Percentiles rank a stretch among this genome's conserved stretches.
These are phyloP conservation scores for Mycena floridula DNA, from an alignment of 768 basidiomycete species.

Conservation along the genomic window DNA sequence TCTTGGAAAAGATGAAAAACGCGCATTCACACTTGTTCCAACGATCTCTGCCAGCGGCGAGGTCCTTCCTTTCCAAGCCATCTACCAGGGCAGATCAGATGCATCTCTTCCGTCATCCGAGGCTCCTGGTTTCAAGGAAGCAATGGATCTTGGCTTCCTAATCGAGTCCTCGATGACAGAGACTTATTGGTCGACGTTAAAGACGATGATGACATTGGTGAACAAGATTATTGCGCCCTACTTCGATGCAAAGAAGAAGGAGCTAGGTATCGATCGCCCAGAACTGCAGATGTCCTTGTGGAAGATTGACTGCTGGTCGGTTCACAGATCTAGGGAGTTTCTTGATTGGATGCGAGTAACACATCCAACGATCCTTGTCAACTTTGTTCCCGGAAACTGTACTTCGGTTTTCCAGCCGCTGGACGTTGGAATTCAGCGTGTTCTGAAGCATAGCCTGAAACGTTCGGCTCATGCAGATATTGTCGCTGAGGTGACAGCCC, in stretches of 20 bases:
- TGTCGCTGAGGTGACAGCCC: constrained; percentile 10
- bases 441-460: constrained; percentile 1
- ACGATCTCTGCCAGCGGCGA: constrained; percentile 20
- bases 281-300: constrained; percentile 7
- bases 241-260: constrained; percentile 10
- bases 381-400: constrained; percentile 13
- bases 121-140: constrained; percentile 15
- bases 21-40: constrained; percentile 28
- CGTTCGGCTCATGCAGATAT: constrained; percentile 1
- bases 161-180: constrained; percentile 16
- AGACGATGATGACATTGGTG: constrained; percentile 14
- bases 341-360: constrained; percentile 14
- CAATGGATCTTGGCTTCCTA: constrained; percentile 10
- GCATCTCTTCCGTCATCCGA: constrained; percentile 12
- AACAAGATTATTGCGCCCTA: constrained; percentile 18
- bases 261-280: constrained; percentile 8
- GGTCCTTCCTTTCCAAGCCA: constrained; percentile 26
- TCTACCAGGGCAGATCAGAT: constrained; percentile 21
- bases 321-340: constrained; percentile 28
- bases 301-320: background rate
- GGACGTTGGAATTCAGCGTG: constrained; percentile 11
- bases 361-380: constrained; percentile 14
- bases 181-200: constrained; percentile 23
- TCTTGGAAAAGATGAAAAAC: constrained; percentile 29
- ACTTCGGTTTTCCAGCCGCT: constrained; percentile 14